Evolutionary conservation across 2,329 filamentous ascomycete genomes (phyloP).

Genomic region (Aciculosporium take): DNA sequence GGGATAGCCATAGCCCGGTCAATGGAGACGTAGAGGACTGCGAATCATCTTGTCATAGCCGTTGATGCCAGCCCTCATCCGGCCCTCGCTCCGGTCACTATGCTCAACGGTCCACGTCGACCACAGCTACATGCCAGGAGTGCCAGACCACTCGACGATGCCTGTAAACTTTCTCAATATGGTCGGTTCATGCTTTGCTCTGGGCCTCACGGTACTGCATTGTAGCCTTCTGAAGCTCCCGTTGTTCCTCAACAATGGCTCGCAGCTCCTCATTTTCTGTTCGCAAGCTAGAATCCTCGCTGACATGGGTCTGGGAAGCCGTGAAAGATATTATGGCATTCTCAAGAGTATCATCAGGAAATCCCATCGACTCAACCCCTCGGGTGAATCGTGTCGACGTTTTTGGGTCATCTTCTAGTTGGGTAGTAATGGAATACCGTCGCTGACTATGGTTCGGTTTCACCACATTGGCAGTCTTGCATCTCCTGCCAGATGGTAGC

Average conservation of each 20-base stretch:
- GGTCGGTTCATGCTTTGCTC: slow-evolving; percentile 2
- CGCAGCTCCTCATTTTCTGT: slow-evolving; percentile 31
- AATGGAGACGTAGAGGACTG: not conserved
- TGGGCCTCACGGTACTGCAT: slow-evolving; percentile 3
- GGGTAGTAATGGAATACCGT: slow-evolving; percentile 51
- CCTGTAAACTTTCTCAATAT: not conserved
- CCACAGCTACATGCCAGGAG: not conserved
- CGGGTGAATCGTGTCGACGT: slow-evolving; percentile 28
- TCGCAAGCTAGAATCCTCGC: slow-evolving; percentile 10
- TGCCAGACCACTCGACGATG: not conserved
- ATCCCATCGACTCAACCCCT: slow-evolving; percentile 32
- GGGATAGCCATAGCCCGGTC: too few species aligned
- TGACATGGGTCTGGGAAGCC: not conserved
- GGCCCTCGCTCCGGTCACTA: not conserved
- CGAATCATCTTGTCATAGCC: not conserved
- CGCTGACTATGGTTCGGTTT: slow-evolving; percentile 63
- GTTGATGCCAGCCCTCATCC: not conserved
- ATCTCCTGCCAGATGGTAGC: slow-evolving; percentile 25
- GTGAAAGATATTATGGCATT: slow-evolving; percentile 12
- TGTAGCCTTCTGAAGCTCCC: slow-evolving; percentile 13
- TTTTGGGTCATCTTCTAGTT: slow-evolving; percentile 36
- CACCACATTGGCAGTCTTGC: slow-evolving; percentile 47
- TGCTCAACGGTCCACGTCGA: not conserved
- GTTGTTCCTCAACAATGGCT: slow-evolving; percentile 30
- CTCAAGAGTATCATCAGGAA: slow-evolving; percentile 32